These are phyloP conservation scores for Eruca vesicaria DNA, from an alignment of 441 rosid species.

Conservation along the genomic window DNA sequence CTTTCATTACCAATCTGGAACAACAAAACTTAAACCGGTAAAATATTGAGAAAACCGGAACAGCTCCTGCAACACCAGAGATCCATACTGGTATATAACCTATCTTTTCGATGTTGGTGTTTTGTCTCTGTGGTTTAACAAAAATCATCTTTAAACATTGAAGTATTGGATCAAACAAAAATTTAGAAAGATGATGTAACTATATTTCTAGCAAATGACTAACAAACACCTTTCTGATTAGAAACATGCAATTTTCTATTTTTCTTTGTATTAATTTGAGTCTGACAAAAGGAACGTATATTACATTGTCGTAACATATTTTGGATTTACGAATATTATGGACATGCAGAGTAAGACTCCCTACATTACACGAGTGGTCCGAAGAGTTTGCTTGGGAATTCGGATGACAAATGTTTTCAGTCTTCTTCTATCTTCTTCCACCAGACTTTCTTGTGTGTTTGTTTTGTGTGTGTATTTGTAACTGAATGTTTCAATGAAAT, in stretches of 20 bases:
- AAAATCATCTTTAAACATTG: not conserved
- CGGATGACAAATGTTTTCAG: not conserved
- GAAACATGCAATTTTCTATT: not conserved
- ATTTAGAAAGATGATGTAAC: not conserved
- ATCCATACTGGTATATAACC: slow-evolving; percentile 56
- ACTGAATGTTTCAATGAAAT: not conserved
- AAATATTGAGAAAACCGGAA: not conserved
- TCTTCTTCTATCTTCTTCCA: not conserved
- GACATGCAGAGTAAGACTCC: slow-evolving; percentile 76
- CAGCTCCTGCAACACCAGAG: slow-evolving; percentile 81
- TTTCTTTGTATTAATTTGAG: not conserved
- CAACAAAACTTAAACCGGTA: not conserved
- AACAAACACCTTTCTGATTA: not conserved
- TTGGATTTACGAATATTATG: slow-evolving; percentile 56
- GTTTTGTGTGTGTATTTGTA: not conserved
- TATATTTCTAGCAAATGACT: not conserved
- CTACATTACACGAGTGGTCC: slow-evolving; percentile 63
- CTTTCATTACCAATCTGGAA: not conserved
- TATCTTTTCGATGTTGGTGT: not conserved
- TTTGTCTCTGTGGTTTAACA: not conserved
- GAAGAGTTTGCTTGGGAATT: slow-evolving; percentile 35
- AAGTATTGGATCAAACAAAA: not conserved
- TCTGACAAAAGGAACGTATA: not conserved
- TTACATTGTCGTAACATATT: slow-evolving; percentile 16
- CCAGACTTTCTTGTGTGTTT: not conserved